Evolutionary conservation across 202 grass and related monocot species (phyloP).

Genomic region (Saccharum hybrid): DNA sequence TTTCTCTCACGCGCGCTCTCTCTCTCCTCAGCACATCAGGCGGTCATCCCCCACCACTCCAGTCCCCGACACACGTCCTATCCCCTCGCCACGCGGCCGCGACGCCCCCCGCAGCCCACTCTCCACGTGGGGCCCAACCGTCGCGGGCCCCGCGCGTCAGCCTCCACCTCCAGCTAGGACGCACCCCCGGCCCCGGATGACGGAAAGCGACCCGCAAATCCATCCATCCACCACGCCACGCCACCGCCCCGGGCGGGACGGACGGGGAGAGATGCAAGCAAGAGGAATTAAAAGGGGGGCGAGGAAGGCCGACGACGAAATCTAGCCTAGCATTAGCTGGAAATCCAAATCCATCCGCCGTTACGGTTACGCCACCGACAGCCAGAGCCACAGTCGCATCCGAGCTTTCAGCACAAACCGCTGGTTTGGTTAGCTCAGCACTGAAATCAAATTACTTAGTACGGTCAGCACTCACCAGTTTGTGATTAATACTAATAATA

Average conservation of each 20-base stretch:
- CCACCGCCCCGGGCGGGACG: not conserved
- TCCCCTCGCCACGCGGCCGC: constrained; percentile 36
- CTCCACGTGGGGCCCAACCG: not conserved
- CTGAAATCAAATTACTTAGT: not conserved
- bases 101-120: not conserved
- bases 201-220: constrained; percentile 6
- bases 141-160: not conserved
- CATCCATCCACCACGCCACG: not conserved
- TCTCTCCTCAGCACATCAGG: not conserved
- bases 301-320: not conserved
- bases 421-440: not conserved
- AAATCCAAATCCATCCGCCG: not conserved
- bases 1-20: not conserved
- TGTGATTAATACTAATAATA: not conserved
- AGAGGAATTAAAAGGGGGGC: not conserved
- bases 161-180: constrained; percentile 33
- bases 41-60: not conserved
- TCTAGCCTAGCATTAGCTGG: constrained; percentile 31
- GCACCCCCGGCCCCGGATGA: not conserved
- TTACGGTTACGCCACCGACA: constrained; percentile 43
- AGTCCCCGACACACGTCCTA: constrained; percentile 48
- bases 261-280: not conserved
- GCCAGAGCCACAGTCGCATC: not conserved
- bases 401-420: not conserved
- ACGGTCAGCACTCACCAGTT: not conserved